Percentiles rank a stretch among this genome's conserved stretches.
phyloP scores from a whole-genome alignment of 495 filamentous ascomycete species.

The Talaromyces proteolyticus region DNA sequence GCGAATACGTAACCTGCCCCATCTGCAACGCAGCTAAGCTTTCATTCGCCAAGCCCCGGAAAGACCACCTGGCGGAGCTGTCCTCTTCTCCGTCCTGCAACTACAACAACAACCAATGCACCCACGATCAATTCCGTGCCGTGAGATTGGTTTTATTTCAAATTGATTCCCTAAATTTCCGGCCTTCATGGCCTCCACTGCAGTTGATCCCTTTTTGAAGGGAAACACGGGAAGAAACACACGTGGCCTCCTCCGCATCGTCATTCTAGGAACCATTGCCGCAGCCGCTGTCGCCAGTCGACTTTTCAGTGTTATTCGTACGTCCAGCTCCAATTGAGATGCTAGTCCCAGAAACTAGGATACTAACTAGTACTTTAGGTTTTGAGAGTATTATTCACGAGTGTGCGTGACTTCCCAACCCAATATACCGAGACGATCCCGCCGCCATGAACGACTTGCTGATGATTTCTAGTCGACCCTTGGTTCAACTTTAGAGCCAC shows the following conservation, averaged over 20 bases:
- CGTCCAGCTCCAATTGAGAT: constrained; percentile 25
- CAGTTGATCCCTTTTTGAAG: constrained; percentile 55
- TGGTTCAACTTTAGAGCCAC: constrained; percentile 99
- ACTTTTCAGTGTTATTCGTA: constrained; percentile 96
- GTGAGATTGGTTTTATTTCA: constrained; percentile 6
- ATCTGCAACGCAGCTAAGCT: background rate
- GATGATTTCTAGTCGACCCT: constrained; percentile 72
- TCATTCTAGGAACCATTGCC: constrained; percentile 91
- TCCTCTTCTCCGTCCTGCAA: constrained; percentile 15
- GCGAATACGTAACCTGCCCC: too few species aligned
- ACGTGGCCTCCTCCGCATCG: constrained; percentile 78
- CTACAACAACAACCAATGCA: constrained; percentile 5
- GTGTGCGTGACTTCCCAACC: constrained; percentile 56
- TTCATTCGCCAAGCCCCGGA: constrained; percentile 27
- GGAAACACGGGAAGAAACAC: constrained; percentile 67
- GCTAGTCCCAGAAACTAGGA: constrained; percentile 7
- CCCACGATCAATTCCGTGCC: constrained; percentile 30
- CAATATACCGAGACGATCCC: constrained; percentile 7
- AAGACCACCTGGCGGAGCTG: constrained; percentile 46
- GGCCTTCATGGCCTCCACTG: constrained; percentile 50
- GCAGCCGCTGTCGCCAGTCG: constrained; percentile 89
- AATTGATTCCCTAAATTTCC: constrained; percentile 27
- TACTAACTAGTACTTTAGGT: constrained; percentile 48
- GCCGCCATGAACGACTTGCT: background rate
- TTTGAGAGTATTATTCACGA: constrained; percentile 99